These are phyloP conservation scores for Aulographum hederae DNA, from an alignment of 2,329 filamentous ascomycete species.

Conservation along the genomic window DNA sequence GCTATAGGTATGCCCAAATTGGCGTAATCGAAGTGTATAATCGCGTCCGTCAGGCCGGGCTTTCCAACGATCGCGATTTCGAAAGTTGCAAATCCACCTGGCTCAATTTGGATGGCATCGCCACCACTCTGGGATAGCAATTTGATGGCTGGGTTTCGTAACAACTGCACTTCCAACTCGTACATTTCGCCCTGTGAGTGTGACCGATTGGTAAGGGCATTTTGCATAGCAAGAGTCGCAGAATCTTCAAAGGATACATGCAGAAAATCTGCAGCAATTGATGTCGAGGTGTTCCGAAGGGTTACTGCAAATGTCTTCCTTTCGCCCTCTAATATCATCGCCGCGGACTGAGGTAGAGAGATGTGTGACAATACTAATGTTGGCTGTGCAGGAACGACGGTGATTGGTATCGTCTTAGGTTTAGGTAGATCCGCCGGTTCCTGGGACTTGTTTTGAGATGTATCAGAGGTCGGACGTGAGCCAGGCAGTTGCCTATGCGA, in stretches of 20 bases:
- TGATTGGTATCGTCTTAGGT: conserved; percentile 37
- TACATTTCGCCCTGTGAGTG: conserved; percentile 64
- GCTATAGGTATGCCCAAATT: conserved; percentile 44
- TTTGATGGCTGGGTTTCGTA: conserved; percentile 45
- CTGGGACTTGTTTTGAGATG: conserved; percentile 16
- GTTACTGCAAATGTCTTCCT: conserved; percentile 59
- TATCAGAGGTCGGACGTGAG: conserved; percentile 16
- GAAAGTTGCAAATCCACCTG: conserved; percentile 52
- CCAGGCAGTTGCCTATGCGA: conserved; percentile 22
- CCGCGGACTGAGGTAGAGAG: conserved; percentile 62
- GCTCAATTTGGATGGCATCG: conserved; percentile 36
- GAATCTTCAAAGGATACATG: conserved; percentile 84
- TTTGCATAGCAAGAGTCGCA: conserved; percentile 58
- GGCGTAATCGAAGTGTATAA: conserved; percentile 74
- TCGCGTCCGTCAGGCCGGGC: conserved; percentile 61
- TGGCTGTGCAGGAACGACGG: conserved; percentile 65
- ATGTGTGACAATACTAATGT: conserved; percentile 56
- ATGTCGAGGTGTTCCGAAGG: conserved; percentile 53
- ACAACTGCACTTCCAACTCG: conserved; percentile 66
- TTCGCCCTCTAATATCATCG: conserved; percentile 91
- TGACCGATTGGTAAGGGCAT: conserved; percentile 58
- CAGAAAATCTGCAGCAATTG: conserved; percentile 63
- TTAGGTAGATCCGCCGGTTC: conserved; percentile 12
- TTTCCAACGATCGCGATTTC: conserved; percentile 75
- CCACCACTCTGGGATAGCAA: conserved; percentile 30